Evolutionary conservation across 1,284 basidiomycete genomes (phyloP).

Genomic region (Termitomyces sp.): DNA sequence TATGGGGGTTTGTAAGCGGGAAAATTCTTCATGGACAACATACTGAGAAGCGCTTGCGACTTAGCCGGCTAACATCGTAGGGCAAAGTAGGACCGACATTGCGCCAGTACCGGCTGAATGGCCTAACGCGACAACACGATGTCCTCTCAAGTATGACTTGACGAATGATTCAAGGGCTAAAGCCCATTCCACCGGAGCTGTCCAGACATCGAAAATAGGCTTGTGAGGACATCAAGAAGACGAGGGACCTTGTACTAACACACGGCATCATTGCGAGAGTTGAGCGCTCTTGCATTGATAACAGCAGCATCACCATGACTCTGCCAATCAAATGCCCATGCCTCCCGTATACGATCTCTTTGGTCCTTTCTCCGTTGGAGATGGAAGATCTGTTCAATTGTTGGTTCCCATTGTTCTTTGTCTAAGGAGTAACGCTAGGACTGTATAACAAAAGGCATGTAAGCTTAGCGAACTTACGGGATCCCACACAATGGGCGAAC

Average conservation of each 20-base stretch:
- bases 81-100: constrained; percentile 28
- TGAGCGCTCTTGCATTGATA: constrained; percentile 36
- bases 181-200: constrained; percentile 36
- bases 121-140: constrained; percentile 36
- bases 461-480: constrained; percentile 26
- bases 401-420: constrained; percentile 50
- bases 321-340: constrained; percentile 50
- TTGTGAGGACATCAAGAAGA: not conserved
- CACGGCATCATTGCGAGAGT: constrained; percentile 28
- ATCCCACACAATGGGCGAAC: constrained; percentile 26
- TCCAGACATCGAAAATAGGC: not conserved
- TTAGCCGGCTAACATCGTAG: not conserved
- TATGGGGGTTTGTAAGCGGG: constrained; percentile 25
- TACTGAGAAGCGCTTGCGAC: constrained; percentile 18
- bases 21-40: constrained; percentile 28
- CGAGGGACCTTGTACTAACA: constrained; percentile 26
- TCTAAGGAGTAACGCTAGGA: constrained; percentile 27
- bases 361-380: constrained; percentile 22
- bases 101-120: constrained; percentile 43
- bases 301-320: constrained; percentile 50
- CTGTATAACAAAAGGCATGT: not conserved
- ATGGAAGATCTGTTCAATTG: constrained; percentile 36
- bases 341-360: constrained; percentile 37
- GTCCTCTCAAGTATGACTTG: constrained; percentile 28
- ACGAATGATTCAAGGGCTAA: constrained; percentile 34